Evolutionary conservation across 2,329 filamentous ascomycete species (phyloP).

Genomic region (Didymella arachidicola): DNA sequence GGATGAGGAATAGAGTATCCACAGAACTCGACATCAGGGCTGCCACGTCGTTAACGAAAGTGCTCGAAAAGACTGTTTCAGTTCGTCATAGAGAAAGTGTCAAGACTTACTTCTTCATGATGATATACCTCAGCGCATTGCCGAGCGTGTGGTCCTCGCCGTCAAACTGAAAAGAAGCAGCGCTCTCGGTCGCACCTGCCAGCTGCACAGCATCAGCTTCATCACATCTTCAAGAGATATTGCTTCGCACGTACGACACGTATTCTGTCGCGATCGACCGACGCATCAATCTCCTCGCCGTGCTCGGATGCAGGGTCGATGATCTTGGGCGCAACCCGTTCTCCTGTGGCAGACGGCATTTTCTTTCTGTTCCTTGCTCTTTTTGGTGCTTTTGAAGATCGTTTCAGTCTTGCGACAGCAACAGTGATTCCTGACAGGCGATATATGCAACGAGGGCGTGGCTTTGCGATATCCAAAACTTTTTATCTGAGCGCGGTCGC

Average conservation of each 20-base stretch:
- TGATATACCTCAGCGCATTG: constrained; percentile 91
- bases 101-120: constrained; percentile 90
- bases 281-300: constrained; percentile 43
- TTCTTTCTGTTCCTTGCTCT: constrained; percentile 19
- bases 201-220: constrained; percentile 64
- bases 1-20: constrained; percentile 98
- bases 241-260: constrained; percentile 50
- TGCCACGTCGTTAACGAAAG: constrained; percentile 50
- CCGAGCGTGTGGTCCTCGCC: constrained; percentile 95
- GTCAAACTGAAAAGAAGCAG: constrained; percentile 93
- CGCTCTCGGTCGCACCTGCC: constrained; percentile 81
- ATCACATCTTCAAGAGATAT: background rate
- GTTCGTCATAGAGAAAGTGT: too few relatives aligned
- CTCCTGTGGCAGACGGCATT: constrained; percentile 36
- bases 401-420: background rate
- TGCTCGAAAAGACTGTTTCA: background rate
- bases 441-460: constrained; percentile 22
- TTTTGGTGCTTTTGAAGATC: background rate
- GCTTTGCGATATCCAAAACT: constrained; percentile 38
- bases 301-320: constrained; percentile 36
- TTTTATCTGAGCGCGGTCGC: constrained; percentile 31
- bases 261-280: constrained; percentile 54
- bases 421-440: background rate
- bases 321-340: constrained; percentile 29
- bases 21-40: constrained; percentile 96